Conservation (phyloP, 371 early-diverging fungal genomes). For the Circinella minor region DNA sequence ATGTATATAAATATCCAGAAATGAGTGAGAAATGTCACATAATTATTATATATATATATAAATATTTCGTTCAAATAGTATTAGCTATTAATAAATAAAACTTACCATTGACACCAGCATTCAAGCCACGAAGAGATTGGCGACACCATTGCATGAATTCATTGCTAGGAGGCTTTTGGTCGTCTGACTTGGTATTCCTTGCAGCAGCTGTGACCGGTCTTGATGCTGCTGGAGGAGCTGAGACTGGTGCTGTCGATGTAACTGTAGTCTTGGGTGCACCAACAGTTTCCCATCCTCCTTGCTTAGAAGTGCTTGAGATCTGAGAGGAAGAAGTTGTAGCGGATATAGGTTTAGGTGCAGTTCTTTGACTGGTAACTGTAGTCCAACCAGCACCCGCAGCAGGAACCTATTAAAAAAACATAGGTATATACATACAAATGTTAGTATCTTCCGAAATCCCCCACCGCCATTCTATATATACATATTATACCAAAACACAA, state of each 20-base stretch:
- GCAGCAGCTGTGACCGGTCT: constrained; percentile 26
- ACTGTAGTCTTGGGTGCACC: constrained; percentile 23
- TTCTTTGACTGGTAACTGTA: constrained; percentile 45
- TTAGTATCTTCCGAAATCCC: too few species aligned
- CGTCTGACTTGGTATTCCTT: constrained; percentile 22
- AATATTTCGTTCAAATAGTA: not conserved
- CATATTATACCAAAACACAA: constrained; percentile 2
- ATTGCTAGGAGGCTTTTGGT: constrained; percentile 63
- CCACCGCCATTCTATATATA: too few species aligned
- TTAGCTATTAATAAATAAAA: not conserved
- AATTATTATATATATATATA: not conserved
- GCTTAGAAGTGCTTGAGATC: constrained; percentile 9
- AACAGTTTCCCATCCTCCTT: constrained; percentile 38
- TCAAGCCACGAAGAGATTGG: constrained; percentile 67
- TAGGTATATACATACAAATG: too few species aligned
- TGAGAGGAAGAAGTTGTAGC: constrained; percentile 16
- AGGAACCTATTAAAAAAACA: constrained; percentile 1
- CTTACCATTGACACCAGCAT: constrained; percentile 65
- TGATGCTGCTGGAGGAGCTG: constrained; percentile 15
- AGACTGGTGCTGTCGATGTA: constrained; percentile 20
- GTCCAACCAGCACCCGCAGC: constrained; percentile 43
- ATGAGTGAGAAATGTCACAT: not conserved
- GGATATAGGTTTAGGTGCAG: constrained; percentile 32
- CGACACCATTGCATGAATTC: constrained; percentile 82
- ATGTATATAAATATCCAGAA: too few species aligned